phyloP scores from a whole-genome alignment of 2,329 filamentous ascomycete species.

The Fusarium liriodendri region DNA sequence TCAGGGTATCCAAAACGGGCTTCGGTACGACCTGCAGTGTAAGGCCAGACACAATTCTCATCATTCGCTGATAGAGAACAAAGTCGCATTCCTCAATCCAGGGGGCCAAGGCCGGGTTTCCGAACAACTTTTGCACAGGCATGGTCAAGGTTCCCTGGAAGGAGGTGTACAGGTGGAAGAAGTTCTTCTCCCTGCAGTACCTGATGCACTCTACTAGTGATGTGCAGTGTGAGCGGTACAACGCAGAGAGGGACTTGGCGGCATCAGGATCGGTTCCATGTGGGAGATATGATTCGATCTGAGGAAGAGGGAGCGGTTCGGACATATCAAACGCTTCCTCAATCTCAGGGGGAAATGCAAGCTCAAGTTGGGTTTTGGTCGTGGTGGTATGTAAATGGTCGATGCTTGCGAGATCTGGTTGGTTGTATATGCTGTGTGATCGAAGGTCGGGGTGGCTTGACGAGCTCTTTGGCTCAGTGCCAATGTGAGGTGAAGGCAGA shows the following conservation, averaged over 20 bases:
- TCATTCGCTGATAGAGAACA: slow-evolving; percentile 96
- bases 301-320: slow-evolving; percentile 82
- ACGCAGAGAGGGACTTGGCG: slow-evolving; percentile 83
- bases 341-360: slow-evolving; percentile 70
- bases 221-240: slow-evolving; percentile 95
- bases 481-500: slow-evolving; percentile 46
- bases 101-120: slow-evolving; percentile 80
- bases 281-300: slow-evolving; percentile 85
- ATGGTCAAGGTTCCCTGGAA: slow-evolving; percentile 97
- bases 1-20: slow-evolving; percentile 85
- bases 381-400: slow-evolving; percentile 68
- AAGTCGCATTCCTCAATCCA: slow-evolving; percentile 99
- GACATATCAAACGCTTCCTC: slow-evolving; percentile 67
- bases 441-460: slow-evolving; percentile 28
- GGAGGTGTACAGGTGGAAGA: slow-evolving; percentile 93
- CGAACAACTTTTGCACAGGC: slow-evolving; percentile 92
- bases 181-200: slow-evolving; percentile 96
- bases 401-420: slow-evolving; percentile 65
- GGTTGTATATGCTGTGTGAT: slow-evolving; percentile 67
- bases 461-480: slow-evolving; percentile 33
- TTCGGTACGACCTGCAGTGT: slow-evolving; percentile 93
- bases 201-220: slow-evolving; percentile 95
- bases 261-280: slow-evolving; percentile 86
- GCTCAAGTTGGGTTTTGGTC: slow-evolving; percentile 67
- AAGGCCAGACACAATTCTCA: slow-evolving; percentile 88